Conservation (phyloP, 176 grass and related monocot genomes). For the Juncus effusus region DNA sequence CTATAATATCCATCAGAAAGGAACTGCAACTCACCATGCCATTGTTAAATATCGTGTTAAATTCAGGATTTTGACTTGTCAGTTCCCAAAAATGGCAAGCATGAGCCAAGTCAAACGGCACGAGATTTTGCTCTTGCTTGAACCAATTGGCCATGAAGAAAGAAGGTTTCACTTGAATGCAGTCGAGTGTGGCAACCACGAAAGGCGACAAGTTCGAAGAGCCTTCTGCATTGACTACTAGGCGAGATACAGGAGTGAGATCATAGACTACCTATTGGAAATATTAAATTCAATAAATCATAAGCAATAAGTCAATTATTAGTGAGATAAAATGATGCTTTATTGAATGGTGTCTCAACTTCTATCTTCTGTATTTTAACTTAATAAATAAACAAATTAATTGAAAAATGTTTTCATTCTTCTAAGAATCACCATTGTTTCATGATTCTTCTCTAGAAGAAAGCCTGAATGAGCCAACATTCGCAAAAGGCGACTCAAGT, state of each 20-base stretch:
- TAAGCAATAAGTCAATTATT: too few relatives aligned
- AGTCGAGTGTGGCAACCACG: slow-evolving; percentile 15
- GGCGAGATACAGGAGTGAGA: slow-evolving; percentile 29
- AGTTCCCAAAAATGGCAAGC: slow-evolving; percentile 26
- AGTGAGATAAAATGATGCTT: too few relatives aligned
- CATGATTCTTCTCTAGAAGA: slow-evolving; percentile 2
- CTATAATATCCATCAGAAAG: slow-evolving; percentile 19
- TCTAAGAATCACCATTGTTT: too few relatives aligned
- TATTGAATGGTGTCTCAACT: too few relatives aligned
- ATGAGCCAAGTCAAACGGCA: slow-evolving; percentile 11
- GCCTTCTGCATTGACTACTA: slow-evolving; percentile 20
- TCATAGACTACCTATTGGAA: slow-evolving; percentile 15
- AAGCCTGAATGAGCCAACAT: slow-evolving; percentile 23
- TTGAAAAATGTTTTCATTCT: too few relatives aligned
- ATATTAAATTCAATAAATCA: background rate
- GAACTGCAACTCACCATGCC: slow-evolving; percentile 35
- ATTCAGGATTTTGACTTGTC: background rate
- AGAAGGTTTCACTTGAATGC: slow-evolving; percentile 9
- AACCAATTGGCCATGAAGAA: slow-evolving; percentile 30
- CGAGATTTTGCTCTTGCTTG: slow-evolving; percentile 11
- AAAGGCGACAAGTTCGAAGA: slow-evolving; percentile 3
- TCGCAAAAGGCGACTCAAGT: slow-evolving; percentile 38
- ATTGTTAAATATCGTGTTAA: slow-evolving; percentile 35
- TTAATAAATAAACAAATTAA: too few relatives aligned
- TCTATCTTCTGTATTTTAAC: too few relatives aligned